These are phyloP conservation scores for Astragalus membranaceus DNA, from an alignment of 306 rosid genomes.

Conservation along the genomic window DNA sequence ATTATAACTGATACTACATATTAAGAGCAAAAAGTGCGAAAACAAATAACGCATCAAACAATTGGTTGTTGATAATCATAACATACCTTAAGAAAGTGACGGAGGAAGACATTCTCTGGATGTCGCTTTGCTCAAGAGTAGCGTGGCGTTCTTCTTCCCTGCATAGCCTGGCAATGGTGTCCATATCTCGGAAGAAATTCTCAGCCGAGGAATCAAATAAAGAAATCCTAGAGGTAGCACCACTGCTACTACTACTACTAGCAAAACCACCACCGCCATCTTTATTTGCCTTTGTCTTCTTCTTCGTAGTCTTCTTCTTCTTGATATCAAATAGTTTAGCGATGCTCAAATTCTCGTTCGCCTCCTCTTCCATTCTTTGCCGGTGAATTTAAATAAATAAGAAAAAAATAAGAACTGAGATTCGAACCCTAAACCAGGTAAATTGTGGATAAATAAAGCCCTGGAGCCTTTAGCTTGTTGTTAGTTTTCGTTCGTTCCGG, in stretches of 20 bases:
- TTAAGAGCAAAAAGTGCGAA: not conserved
- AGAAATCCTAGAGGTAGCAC: slow-evolving; percentile 22
- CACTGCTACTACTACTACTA: not conserved
- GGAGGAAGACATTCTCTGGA: slow-evolving; percentile 45
- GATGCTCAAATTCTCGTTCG: not conserved
- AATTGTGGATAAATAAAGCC: no score
- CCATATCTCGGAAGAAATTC: slow-evolving; percentile 56
- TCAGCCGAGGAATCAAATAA: slow-evolving; percentile 53
- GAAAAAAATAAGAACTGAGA: not conserved
- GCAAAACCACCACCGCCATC: not conserved
- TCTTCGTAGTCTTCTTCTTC: slow-evolving; percentile 19
- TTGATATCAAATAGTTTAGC: not conserved
- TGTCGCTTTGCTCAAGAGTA: slow-evolving; percentile 31
- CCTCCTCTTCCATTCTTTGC: not conserved
- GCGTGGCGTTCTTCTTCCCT: slow-evolving; percentile 34
- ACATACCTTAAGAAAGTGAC: slow-evolving; percentile 63
- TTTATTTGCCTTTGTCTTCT: not conserved
- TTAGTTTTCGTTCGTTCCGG: no score
- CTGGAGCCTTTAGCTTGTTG: no score
- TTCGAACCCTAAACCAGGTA: slow-evolving; percentile 17
- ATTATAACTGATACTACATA: not conserved
- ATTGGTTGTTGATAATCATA: not conserved
- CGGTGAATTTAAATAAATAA: not conserved
- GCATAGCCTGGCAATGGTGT: slow-evolving; percentile 47
- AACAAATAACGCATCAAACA: not conserved